Conservation (phyloP, 2,329 filamentous ascomycete species). For the Colletotrichum musae region DNA sequence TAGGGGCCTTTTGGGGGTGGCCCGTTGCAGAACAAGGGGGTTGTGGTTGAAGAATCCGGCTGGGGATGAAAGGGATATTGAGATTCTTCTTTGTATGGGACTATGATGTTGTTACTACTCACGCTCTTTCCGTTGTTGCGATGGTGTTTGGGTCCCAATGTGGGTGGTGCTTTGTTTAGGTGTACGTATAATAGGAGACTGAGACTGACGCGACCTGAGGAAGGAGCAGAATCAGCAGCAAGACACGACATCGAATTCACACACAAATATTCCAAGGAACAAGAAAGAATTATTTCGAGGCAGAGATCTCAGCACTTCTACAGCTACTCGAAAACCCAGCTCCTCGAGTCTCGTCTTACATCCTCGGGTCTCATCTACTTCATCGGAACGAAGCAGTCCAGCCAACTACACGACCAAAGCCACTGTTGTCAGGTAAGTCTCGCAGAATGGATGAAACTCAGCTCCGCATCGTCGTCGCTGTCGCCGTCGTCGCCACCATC, state of each 20-base stretch:
- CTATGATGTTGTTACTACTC: too few relatives aligned
- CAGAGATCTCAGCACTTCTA: too few relatives aligned
- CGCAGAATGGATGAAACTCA: background rate
- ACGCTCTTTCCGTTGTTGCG: background rate
- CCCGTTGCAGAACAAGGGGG: background rate
- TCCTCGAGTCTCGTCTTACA: background rate
- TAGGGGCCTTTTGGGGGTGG: background rate
- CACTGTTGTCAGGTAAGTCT: background rate
- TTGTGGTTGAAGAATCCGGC: background rate
- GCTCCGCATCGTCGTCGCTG: background rate
- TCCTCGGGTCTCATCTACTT: background rate
- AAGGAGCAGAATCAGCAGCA: background rate
- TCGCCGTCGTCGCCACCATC: background rate
- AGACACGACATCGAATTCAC: background rate
- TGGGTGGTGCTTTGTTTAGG: background rate
- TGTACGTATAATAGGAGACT: background rate
- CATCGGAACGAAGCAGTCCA: background rate
- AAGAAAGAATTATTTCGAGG: background rate
- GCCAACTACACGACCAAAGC: background rate
- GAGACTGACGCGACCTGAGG: background rate
- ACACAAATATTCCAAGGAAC: background rate
- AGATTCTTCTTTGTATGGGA: background rate
- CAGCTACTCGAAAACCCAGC: too few relatives aligned
- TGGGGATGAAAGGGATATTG: background rate
- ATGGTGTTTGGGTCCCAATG: background rate